Percentiles rank a stretch among this genome's conserved stretches.
These are phyloP conservation scores for Vitis hybrid DNA, from an alignment of 177 flowering plant genomes.

Conservation along the genomic window DNA sequence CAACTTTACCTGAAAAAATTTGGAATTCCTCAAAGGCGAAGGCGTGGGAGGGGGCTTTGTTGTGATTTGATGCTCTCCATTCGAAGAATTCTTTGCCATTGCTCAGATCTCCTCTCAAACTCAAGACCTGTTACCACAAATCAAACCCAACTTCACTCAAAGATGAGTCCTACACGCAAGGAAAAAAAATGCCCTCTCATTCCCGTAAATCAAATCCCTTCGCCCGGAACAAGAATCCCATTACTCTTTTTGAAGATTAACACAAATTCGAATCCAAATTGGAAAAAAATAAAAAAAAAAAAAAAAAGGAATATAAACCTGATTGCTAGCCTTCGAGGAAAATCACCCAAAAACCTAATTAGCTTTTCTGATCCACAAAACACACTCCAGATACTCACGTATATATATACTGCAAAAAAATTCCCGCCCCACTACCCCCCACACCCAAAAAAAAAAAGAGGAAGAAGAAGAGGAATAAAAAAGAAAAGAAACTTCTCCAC, in stretches of 20 bases:
- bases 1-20: conserved; percentile 44
- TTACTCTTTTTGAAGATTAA: too few relatives aligned
- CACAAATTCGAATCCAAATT: too few relatives aligned
- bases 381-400: conserved; percentile 9
- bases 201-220: too few relatives aligned
- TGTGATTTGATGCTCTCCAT: conserved; percentile 27
- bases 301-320: neutral
- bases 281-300: too few relatives aligned
- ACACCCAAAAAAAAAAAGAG: too few relatives aligned
- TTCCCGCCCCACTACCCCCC: too few relatives aligned
- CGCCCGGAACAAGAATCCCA: too few relatives aligned
- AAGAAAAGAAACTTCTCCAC: conserved; percentile 18
- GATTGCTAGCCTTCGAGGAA: conserved; percentile 1
- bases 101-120: conserved; percentile 24
- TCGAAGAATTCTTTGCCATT: conserved; percentile 37
- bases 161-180: neutral
- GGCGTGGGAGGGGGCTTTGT: conserved; percentile 54
- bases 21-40: conserved; percentile 53
- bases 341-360: neutral
- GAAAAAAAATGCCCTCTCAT: neutral
- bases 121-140: neutral
- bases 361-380: conserved; percentile 11
- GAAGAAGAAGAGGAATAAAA: too few relatives aligned
- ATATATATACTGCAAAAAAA: conserved; percentile 5
- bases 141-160: neutral